Percentiles rank a stretch among this genome's conserved stretches.
phyloP scores from a whole-genome alignment of 2,329 filamentous ascomycete species.

The Diaporthe vaccinii region DNA sequence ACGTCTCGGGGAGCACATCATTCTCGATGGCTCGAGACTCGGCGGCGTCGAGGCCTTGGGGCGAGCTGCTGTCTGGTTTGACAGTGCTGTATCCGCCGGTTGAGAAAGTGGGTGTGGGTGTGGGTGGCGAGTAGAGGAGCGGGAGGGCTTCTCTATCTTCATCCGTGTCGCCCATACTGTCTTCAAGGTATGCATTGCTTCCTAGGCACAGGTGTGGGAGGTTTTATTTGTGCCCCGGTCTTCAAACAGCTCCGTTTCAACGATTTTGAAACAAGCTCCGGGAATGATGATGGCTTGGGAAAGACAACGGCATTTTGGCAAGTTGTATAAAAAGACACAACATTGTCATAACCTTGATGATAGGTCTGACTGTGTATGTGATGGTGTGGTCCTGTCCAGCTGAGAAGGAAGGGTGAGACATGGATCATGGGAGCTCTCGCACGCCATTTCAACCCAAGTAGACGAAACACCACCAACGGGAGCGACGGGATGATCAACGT shows the following conservation, averaged over 20 bases:
- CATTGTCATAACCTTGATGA: background rate
- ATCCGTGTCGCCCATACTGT: background rate
- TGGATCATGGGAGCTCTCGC: conserved; percentile 11
- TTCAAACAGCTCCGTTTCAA: background rate
- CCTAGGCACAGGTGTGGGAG: too few relatives aligned
- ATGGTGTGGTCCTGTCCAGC: conserved; percentile 5
- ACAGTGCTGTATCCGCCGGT: background rate
- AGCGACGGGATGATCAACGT: conserved; percentile 12
- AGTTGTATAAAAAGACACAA: background rate
- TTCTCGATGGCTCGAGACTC: conserved; percentile 61
- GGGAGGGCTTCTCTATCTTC: conserved; percentile 13
- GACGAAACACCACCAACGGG: conserved; percentile 18
- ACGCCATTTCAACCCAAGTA: conserved; percentile 19
- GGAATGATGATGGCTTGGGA: too few relatives aligned
- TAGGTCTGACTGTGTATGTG: background rate
- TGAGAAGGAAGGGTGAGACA: conserved; percentile 13
- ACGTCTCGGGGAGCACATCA: conserved; percentile 71
- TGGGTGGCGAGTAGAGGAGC: conserved; percentile 2
- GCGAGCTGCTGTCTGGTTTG: background rate
- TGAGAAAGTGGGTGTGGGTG: background rate
- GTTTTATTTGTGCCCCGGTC: too few relatives aligned
- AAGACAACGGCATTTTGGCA: background rate
- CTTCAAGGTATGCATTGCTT: background rate
- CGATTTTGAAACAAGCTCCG: background rate
- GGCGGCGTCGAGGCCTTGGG: background rate